Percentiles rank a stretch among this genome's conserved stretches.
phyloP scores from a whole-genome alignment of 768 basidiomycete species.

The Auriscalpium microsporum region DNA sequence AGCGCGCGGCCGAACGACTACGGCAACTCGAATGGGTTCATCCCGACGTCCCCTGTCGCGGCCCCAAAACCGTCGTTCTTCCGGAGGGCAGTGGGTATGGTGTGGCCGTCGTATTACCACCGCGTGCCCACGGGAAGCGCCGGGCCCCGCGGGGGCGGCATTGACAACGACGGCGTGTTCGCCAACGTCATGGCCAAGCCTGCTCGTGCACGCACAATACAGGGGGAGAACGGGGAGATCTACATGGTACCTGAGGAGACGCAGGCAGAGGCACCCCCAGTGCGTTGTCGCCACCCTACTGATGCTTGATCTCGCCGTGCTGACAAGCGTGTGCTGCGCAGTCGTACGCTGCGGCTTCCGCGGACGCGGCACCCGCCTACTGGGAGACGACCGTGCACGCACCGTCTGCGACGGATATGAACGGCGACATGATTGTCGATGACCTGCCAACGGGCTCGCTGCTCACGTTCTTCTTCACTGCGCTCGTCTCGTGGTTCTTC shows the following conservation, averaged over 20 bases:
- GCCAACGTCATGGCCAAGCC: conserved; percentile 93
- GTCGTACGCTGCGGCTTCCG: conserved; percentile 83
- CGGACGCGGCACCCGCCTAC: conserved; percentile 88
- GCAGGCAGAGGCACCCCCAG: conserved; percentile 80
- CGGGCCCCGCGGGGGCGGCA: conserved; percentile 49
- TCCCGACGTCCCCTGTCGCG: conserved; percentile 42
- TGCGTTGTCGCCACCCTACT: conserved; percentile 30
- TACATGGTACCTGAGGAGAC: conserved; percentile 70
- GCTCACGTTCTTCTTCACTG: conserved; percentile 64
- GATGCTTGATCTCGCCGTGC: too few relatives aligned
- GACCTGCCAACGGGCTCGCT: conserved; percentile 80
- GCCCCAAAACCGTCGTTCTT: conserved; percentile 40
- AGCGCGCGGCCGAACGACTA: conserved; percentile 54
- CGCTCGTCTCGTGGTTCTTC: conserved; percentile 91
- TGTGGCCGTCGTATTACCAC: conserved; percentile 61
- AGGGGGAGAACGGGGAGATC: conserved; percentile 44
- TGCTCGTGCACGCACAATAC: conserved; percentile 32
- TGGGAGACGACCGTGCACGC: conserved; percentile 96
- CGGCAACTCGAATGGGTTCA: conserved; percentile 64
- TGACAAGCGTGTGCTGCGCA: conserved; percentile 20
- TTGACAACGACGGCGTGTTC: conserved; percentile 90
- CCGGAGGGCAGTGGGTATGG: conserved; percentile 46
- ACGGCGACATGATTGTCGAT: conserved; percentile 77
- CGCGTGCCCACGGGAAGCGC: conserved; percentile 35
- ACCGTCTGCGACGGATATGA: conserved; percentile 42